phyloP scores from a whole-genome alignment of 805 yeast species.

The Hanseniaspora mollemarum region DNA sequence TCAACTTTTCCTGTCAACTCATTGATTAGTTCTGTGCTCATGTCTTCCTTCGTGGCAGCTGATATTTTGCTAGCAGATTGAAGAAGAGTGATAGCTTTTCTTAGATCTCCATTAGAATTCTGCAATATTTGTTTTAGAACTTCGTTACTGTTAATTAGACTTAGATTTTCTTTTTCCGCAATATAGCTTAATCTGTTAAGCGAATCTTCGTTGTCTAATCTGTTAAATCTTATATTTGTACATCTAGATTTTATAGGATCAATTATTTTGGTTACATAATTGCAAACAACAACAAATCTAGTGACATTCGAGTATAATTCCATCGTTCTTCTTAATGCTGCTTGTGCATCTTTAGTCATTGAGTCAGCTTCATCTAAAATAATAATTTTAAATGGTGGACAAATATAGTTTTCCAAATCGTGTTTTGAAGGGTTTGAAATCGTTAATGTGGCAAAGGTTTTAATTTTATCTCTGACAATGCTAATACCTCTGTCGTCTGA shows the following conservation, averaged over 20 bases:
- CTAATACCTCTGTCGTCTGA: constrained; percentile 87
- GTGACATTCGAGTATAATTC: constrained; percentile 82
- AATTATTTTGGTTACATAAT: constrained; percentile 89
- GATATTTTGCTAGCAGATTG: constrained; percentile 66
- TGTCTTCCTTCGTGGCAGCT: constrained; percentile 29
- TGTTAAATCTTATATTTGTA: constrained; percentile 83
- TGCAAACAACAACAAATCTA: constrained; percentile 88
- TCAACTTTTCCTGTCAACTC: constrained; percentile 75
- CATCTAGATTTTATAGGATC: constrained; percentile 96
- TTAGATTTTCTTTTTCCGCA: constrained; percentile 37
- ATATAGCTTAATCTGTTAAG: constrained; percentile 54
- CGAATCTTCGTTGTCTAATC: constrained; percentile 62
- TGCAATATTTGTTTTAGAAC: constrained; percentile 52
- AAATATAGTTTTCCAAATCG: constrained; percentile 66
- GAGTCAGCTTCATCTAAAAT: constrained; percentile 94
- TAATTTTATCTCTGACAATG: constrained; percentile 74
- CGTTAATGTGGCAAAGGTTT: constrained; percentile 73
- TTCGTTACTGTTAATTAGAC: constrained; percentile 25
- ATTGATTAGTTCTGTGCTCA: constrained; percentile 40
- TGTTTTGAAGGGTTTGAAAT: constrained; percentile 69
- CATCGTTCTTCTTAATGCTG: constrained; percentile 89
- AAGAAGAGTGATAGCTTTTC: constrained; percentile 81
- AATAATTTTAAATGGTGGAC: constrained; percentile 91
- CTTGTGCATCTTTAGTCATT: constrained; percentile 94
- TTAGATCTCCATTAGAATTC: constrained; percentile 80